Evolutionary conservation across 192 early-diverging fungal genomes (phyloP).

Genomic region (Coemansia sp.): DNA sequence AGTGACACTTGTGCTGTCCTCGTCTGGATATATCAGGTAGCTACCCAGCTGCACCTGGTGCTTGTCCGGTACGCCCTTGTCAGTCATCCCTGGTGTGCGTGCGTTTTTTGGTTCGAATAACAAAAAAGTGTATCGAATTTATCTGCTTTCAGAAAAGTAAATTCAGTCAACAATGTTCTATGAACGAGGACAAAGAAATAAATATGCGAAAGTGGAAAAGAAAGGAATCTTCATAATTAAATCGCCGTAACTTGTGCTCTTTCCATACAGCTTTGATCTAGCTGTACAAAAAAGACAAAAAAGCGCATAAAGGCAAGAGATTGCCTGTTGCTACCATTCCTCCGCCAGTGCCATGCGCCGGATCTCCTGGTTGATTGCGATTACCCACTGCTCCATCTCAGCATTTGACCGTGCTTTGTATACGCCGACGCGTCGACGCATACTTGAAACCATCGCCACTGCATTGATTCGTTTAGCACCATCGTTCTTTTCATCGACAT

Average conservation of each 20-base stretch:
- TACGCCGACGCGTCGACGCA: slow-evolving; percentile 40
- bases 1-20: neutral
- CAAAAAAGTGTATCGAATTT: too few relatives aligned
- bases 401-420: slow-evolving; percentile 48
- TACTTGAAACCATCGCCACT: slow-evolving; percentile 26
- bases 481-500: slow-evolving; percentile 23
- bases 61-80: neutral
- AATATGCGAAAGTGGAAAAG: too few relatives aligned
- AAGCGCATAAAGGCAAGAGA: too few relatives aligned
- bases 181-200: too few relatives aligned
- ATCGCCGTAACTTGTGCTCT: too few relatives aligned
- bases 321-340: slow-evolving; percentile 38
- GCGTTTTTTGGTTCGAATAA: neutral
- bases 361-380: slow-evolving; percentile 55
- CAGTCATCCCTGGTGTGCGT: neutral
- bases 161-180: too few relatives aligned
- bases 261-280: neutral
- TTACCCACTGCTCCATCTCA: slow-evolving; percentile 58
- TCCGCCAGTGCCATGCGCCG: slow-evolving; percentile 40
- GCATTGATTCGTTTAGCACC: slow-evolving; percentile 19
- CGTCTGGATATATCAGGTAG: slow-evolving; percentile 30
- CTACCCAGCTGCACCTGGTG: slow-evolving; percentile 21
- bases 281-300: neutral
- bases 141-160: too few relatives aligned
- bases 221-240: too few relatives aligned